These are phyloP conservation scores for Didymosphaeria variabile DNA, from an alignment of 2,329 filamentous ascomycete genomes.

Conservation along the genomic window DNA sequence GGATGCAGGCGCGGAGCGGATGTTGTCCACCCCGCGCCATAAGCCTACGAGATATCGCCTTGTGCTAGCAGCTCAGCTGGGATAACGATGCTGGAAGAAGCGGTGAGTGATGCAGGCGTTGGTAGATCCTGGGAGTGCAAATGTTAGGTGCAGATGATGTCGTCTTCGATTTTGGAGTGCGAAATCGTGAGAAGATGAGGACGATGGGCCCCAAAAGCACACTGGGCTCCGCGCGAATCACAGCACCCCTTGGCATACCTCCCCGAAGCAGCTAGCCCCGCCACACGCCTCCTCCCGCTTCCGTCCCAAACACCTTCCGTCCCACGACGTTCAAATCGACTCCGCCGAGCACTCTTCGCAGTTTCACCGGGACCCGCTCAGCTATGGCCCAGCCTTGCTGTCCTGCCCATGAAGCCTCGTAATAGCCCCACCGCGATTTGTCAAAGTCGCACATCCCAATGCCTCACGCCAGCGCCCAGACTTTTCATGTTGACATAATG, in stretches of 20 bases:
- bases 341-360: background rate
- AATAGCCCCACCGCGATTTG: background rate
- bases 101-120: background rate
- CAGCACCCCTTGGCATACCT: conserved; percentile 16
- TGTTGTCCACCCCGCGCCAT: conserved; percentile 7
- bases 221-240: conserved; percentile 17
- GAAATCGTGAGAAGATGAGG: background rate
- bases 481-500: background rate
- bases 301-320: conserved; percentile 17
- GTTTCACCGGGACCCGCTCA: background rate
- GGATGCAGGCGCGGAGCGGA: conserved; percentile 24
- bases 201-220: background rate
- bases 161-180: background rate
- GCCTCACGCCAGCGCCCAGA: background rate
- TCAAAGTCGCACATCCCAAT: background rate
- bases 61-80: background rate
- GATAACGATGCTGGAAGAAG: background rate
- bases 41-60: conserved; percentile 1
- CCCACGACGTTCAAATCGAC: background rate
- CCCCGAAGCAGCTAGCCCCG: conserved; percentile 13
- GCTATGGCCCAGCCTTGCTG: no score
- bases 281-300: background rate
- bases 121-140: background rate
- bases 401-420: background rate
- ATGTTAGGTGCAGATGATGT: background rate